Evolutionary conservation across 1,284 basidiomycete species (phyloP).

Genomic region (Ceratobasidium sp.): DNA sequence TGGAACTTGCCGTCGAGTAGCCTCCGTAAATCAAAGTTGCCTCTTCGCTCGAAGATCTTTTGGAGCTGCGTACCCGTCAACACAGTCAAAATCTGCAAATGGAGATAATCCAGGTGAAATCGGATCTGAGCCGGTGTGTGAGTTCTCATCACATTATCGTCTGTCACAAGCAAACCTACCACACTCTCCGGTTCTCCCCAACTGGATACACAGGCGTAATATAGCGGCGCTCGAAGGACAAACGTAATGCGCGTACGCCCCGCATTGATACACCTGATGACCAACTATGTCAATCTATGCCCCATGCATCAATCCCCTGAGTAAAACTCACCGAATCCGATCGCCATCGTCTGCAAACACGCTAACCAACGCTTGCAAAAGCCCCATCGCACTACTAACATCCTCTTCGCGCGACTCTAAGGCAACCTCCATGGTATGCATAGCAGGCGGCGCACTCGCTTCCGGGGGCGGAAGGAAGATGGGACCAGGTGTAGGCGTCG

Average conservation of each 20-base stretch:
- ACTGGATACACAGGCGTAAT: constrained; percentile 87
- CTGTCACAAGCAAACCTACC: constrained; percentile 61
- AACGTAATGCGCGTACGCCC: constrained; percentile 83
- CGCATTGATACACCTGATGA: constrained; percentile 67
- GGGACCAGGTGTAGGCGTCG: constrained; percentile 11
- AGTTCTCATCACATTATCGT: constrained; percentile 7
- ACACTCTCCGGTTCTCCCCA: constrained; percentile 95
- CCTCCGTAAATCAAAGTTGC: constrained; percentile 90
- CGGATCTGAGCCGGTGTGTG: constrained; percentile 71
- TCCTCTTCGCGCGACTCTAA: constrained; percentile 54
- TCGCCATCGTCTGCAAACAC: constrained; percentile 88
- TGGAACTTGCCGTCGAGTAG: constrained; percentile 73
- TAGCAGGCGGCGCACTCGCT: not conserved
- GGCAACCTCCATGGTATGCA: not conserved
- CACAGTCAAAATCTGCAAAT: constrained; percentile 90
- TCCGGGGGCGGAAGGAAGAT: constrained; percentile 15
- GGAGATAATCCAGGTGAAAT: constrained; percentile 91
- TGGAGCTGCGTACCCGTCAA: constrained; percentile 85
- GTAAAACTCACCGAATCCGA: constrained; percentile 62
- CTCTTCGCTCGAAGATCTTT: constrained; percentile 84
- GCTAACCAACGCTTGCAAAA: constrained; percentile 94
- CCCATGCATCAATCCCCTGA: not conserved
- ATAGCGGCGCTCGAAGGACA: constrained; percentile 83
- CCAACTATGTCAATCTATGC: constrained; percentile 33
- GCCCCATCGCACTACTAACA: constrained; percentile 82